Evolutionary conservation across 148 eudicot species (phyloP).

Genomic region (Vaccinium myrtillus): DNA sequence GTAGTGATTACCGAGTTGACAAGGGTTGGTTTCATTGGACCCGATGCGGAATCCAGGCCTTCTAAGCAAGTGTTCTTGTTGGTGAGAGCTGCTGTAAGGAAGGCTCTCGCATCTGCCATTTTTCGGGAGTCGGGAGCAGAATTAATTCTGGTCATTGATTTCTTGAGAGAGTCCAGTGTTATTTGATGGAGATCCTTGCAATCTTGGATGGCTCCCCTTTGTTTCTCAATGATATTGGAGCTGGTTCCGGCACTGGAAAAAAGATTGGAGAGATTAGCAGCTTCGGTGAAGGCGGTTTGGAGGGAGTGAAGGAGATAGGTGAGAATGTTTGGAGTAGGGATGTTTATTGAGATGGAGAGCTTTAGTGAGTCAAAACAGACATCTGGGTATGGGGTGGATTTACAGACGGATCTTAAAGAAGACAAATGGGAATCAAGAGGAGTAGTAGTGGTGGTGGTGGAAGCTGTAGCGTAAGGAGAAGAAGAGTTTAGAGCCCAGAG

Average conservation of each 20-base stretch:
- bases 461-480: conserved; percentile 6
- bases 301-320: conserved; percentile 58
- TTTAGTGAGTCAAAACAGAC: conserved; percentile 55
- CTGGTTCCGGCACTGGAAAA: conserved; percentile 26
- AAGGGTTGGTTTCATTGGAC: conserved; percentile 50
- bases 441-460: not conserved
- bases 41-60: conserved; percentile 61
- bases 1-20: conserved; percentile 34
- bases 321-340: conserved; percentile 34
- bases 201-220: conserved; percentile 69
- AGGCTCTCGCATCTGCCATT: conserved; percentile 47
- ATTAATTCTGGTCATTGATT: conserved; percentile 39
- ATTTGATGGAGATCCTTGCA: conserved; percentile 80
- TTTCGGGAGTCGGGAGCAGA: conserved; percentile 20
- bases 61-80: conserved; percentile 87
- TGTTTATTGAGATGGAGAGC: conserved; percentile 54
- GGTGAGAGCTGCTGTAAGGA: conserved; percentile 74
- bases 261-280: conserved; percentile 46
- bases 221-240: conserved; percentile 49
- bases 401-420: conserved; percentile 47
- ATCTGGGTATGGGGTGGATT: conserved; percentile 69
- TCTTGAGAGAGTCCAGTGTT: conserved; percentile 42
- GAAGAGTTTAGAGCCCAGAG: conserved; percentile 16
- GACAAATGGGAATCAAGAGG: conserved; percentile 26
- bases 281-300: conserved; percentile 54